Percentiles rank a stretch among this genome's conserved stretches.
These are phyloP conservation scores for Oryza punctata DNA, from an alignment of 176 grass and related monocot genomes.

Conservation along the genomic window DNA sequence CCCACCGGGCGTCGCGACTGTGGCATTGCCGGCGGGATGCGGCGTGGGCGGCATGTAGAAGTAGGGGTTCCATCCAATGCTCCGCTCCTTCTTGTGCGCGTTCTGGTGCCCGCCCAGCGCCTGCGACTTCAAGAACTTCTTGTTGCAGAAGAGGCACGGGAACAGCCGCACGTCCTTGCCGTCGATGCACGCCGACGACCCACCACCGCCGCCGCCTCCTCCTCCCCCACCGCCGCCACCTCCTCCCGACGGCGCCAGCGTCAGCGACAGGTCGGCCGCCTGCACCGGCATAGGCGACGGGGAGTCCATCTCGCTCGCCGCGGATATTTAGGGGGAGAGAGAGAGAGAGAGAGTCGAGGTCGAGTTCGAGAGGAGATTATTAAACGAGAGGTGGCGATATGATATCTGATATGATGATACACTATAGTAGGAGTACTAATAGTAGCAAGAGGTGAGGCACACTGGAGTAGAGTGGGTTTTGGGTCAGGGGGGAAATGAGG, in stretches of 20 bases:
- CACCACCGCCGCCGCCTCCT: neutral
- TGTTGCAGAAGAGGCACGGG: slow-evolving; percentile 97
- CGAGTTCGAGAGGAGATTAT: neutral
- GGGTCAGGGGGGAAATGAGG: neutral
- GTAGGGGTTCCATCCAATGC: slow-evolving; percentile 76
- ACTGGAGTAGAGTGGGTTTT: neutral
- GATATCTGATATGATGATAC: neutral
- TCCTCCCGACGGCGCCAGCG: slow-evolving; percentile 45
- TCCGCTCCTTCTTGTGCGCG: slow-evolving; percentile 94
- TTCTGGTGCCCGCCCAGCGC: slow-evolving; percentile 92
- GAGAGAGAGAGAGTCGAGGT: too few species aligned
- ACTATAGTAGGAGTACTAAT: too few species aligned
- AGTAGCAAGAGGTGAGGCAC: too few species aligned
- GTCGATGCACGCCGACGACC: slow-evolving; percentile 26
- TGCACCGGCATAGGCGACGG: slow-evolving; percentile 7
- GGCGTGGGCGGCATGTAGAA: slow-evolving; percentile 51
- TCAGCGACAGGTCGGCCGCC: slow-evolving; percentile 59
- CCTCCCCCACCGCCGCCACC: neutral
- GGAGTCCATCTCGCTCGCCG: slow-evolving; percentile 30
- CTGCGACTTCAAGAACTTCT: slow-evolving; percentile 95
- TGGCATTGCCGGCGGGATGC: neutral
- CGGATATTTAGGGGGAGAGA: neutral
- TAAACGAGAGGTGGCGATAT: slow-evolving; percentile 1
- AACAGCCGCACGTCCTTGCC: slow-evolving; percentile 88
- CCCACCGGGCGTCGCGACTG: neutral